phyloP scores from a whole-genome alignment of 805 yeast species.

The Barnettozyma wickerhamii region DNA sequence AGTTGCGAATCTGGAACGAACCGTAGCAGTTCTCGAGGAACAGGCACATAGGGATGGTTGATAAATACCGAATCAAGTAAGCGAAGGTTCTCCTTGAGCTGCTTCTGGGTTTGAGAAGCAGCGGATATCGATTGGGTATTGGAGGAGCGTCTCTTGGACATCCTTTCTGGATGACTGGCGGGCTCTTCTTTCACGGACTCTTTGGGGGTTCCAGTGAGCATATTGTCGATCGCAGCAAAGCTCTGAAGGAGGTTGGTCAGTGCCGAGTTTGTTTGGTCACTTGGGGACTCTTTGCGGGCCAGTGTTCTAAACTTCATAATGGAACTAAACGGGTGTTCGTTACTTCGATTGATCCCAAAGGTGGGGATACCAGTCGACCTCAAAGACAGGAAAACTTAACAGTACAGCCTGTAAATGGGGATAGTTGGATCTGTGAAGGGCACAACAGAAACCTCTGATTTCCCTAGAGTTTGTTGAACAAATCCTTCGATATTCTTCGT shows the following conservation, averaged over 20 bases:
- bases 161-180: neutral
- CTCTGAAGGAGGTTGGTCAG: conserved; percentile 1
- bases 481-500: no score
- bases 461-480: no score
- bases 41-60: conserved; percentile 14
- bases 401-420: no score
- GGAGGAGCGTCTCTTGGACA: conserved; percentile 1
- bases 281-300: conserved; percentile 4
- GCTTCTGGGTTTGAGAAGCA: conserved; percentile 7
- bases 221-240: conserved; percentile 1
- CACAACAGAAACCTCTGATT: no score
- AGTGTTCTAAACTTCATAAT: conserved; percentile 6
- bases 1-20: conserved; percentile 22
- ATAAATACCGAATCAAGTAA: conserved; percentile 18
- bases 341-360: no score
- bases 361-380: no score
- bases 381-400: no score
- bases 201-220: neutral
- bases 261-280: neutral
- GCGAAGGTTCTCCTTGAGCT: conserved; percentile 11
- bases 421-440: no score
- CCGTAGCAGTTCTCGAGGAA: conserved; percentile 13
- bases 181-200: neutral
- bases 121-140: neutral
- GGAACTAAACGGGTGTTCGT: neutral